These are phyloP conservation scores for Limonium bicolor DNA, from an alignment of 148 eudicot genomes.

Conservation along the genomic window DNA sequence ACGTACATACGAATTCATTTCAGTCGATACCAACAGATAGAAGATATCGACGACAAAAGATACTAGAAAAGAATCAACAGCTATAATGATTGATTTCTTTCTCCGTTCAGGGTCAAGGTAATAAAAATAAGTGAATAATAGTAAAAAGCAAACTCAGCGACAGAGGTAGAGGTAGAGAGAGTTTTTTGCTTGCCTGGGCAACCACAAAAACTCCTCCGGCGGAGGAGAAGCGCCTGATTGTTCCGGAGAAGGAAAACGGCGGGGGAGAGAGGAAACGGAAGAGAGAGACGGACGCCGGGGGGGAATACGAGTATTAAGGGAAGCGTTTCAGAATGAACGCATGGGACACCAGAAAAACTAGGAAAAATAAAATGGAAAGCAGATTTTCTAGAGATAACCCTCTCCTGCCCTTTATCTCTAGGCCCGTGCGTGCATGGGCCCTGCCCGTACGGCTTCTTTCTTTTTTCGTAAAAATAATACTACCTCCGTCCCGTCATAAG, in stretches of 20 bases:
- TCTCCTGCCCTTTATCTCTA: too few relatives aligned
- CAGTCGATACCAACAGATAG: not conserved
- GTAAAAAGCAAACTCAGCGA: not conserved
- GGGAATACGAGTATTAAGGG: too few relatives aligned
- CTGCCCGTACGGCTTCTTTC: too few relatives aligned
- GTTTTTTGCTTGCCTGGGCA: constrained; percentile 2
- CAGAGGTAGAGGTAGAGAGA: not conserved
- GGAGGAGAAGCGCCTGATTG: constrained; percentile 4
- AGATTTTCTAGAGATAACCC: too few relatives aligned
- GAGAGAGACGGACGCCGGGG: too few relatives aligned
- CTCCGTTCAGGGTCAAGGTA: not conserved
- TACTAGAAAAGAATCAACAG: not conserved
- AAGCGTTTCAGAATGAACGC: too few relatives aligned
- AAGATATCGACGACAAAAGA: not conserved
- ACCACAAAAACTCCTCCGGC: constrained; percentile 3
- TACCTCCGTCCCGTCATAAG: too few relatives aligned
- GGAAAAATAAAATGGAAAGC: too few relatives aligned
- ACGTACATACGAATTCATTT: not conserved
- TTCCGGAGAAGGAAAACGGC: not conserved
- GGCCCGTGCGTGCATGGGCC: too few relatives aligned
- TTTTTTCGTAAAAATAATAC: too few relatives aligned
- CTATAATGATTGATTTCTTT: too few relatives aligned
- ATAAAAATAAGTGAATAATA: not conserved
- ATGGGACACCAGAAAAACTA: too few relatives aligned
- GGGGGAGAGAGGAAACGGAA: constrained; percentile 1